Evolutionary conservation across 2,329 filamentous ascomycete genomes (phyloP).

Genomic region (Sclerotiophoma versabilis): DNA sequence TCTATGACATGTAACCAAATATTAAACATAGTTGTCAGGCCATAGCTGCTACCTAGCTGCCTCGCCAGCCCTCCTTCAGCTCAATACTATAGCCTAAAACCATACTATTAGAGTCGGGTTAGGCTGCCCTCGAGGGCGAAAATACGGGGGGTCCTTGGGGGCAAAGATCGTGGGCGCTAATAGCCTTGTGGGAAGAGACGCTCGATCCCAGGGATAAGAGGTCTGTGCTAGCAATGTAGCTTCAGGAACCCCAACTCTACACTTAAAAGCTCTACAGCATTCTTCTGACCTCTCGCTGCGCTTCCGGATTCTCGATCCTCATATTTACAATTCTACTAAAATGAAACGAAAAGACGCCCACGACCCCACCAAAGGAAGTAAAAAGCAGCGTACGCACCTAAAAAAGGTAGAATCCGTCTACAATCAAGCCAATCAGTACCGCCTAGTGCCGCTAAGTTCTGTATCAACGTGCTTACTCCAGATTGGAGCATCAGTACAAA

Average conservation of each 20-base stretch:
- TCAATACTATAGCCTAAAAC: too few species aligned
- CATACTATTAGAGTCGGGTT: too few species aligned
- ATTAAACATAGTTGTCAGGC: too few species aligned
- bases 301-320: too few species aligned
- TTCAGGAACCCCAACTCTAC: neutral
- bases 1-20: too few species aligned
- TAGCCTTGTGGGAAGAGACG: neutral
- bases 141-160: neutral
- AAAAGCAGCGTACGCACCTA: slow-evolving; percentile 3
- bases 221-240: neutral
- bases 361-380: neutral
- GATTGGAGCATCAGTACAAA: slow-evolving; percentile 8
- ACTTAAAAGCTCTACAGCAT: neutral
- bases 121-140: neutral
- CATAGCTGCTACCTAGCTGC: too few species aligned
- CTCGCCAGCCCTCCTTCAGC: too few species aligned
- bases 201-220: neutral
- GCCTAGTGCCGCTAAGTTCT: slow-evolving; percentile 2
- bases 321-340: neutral
- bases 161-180: neutral
- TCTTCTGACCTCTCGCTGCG: neutral
- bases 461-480: slow-evolving; percentile 2
- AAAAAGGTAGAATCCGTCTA: slow-evolving; percentile 7
- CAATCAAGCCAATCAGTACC: slow-evolving; percentile 4
- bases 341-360: slow-evolving; percentile 1